Conservation (phyloP, 192 early-diverging fungal species). For the Coemansia sp. region DNA sequence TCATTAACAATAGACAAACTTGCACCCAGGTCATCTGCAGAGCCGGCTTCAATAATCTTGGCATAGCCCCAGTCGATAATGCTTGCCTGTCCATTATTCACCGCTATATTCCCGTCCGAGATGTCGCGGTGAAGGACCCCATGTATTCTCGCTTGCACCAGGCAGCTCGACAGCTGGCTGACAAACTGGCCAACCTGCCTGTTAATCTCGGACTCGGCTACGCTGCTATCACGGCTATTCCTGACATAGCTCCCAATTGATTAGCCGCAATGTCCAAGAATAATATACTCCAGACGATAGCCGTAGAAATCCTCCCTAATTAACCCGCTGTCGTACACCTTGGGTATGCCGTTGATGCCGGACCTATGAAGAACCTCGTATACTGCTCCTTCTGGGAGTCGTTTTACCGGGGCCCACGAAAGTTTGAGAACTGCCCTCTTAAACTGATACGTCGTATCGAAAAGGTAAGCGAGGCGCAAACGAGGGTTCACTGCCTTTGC, state of each 20-base stretch:
- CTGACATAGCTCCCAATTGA: not conserved
- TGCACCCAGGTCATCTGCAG: not conserved
- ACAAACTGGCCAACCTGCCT: not conserved
- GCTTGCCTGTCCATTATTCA: not conserved
- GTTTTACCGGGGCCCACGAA: slow-evolving; percentile 1
- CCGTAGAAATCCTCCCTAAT: not conserved
- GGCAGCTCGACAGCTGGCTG: not conserved
- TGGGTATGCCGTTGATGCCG: not conserved
- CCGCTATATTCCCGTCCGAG: slow-evolving; percentile 15
- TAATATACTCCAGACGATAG: slow-evolving; percentile 11
- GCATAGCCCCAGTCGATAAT: slow-evolving; percentile 24
- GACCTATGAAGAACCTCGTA: slow-evolving; percentile 6
- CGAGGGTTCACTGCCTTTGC: not conserved
- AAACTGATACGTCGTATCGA: not conserved
- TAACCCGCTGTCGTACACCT: slow-evolving; percentile 6
- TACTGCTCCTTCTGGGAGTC: slow-evolving; percentile 4
- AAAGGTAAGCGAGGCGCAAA: not conserved
- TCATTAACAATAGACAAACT: too few species aligned
- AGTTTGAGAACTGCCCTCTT: not conserved
- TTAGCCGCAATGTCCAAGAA: slow-evolving; percentile 1
- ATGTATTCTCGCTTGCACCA: not conserved
- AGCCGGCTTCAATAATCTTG: not conserved
- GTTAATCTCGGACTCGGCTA: not conserved
- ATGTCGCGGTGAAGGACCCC: slow-evolving; percentile 10
- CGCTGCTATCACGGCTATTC: not conserved